Base-by-base conservation (phyloP, 208 protist species). In the Leptomonas seymouri region DNA sequence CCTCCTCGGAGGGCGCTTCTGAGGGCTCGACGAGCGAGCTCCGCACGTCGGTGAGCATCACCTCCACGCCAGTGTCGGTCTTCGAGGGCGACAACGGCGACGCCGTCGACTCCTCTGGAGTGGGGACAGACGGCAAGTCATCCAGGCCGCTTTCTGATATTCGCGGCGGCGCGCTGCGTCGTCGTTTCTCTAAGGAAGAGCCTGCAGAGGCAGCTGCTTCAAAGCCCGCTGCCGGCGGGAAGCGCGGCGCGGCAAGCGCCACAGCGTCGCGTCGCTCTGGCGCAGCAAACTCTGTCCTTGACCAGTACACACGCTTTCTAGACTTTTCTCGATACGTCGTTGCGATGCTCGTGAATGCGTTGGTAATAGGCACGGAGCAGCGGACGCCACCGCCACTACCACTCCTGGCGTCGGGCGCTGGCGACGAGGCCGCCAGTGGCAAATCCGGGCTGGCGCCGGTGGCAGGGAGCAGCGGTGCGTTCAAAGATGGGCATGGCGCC, bases 321-420 rank as follows among this genome's bases (percentile, higher is more conserved):
- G 64, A 71, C 50, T 77, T 77, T 27, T 71, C 71, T 15, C 49
- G 61, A 39, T 62, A 49, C 51, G 44, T 77, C 41, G 28, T 77
- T 25, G 51, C 64, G 0, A 55, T 67, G 49, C 71, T 77, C 7
- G 27, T 71, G 30, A 77, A 77, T 49, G 71, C 71, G 58, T 46
- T 77, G 49, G 64, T 62, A 34, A 77, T 77, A 30, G 64, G 57
- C 34, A 58, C 49, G 30, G 71, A 77, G 20, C 56, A 62, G 64
- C 64, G 58, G 41, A 48, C 50, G 11, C 64, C 57, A 18, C 46
- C 64, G 18, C 57, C 46, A 5, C 39, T 77, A 28, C 0, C 64
- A 48, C 48, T 77, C 0, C 64, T 58, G 39, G 50, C n/a, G n/a
- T 42, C 27, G 27, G 20, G 45, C 16, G 5, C 46, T 9, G 44